Evolutionary conservation across 2,329 filamentous ascomycete species (phyloP).

Genomic region (Penicillium brasilianum): DNA sequence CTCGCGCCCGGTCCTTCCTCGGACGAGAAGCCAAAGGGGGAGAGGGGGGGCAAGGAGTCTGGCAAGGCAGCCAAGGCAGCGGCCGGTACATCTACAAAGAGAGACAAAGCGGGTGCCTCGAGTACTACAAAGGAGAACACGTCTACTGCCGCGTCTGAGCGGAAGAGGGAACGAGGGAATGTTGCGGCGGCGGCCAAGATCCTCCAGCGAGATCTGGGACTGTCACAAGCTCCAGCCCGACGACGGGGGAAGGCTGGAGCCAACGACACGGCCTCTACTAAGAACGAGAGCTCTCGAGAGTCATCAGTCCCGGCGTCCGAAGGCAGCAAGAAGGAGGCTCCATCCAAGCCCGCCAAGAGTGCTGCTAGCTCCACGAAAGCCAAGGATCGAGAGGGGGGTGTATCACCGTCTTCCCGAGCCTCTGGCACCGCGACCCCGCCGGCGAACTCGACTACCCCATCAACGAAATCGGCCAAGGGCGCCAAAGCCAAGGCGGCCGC

Average conservation of each 20-base stretch:
- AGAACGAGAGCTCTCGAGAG: conserved; percentile 29
- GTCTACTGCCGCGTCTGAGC: conserved; percentile 44
- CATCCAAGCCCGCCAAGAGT: conserved; percentile 23
- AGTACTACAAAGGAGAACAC: conserved; percentile 33
- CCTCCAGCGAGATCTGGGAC: conserved; percentile 65
- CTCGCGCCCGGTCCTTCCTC: conserved; percentile 29
- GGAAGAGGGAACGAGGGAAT: conserved; percentile 60
- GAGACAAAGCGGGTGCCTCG: conserved; percentile 41
- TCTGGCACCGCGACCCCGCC: conserved; percentile 25
- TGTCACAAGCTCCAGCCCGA: conserved; percentile 53
- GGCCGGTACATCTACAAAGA: conserved; percentile 36
- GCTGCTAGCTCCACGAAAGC: conserved; percentile 23
- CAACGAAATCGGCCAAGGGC: conserved; percentile 33
- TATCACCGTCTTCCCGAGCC: conserved; percentile 22
- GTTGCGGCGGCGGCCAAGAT: conserved; percentile 61
- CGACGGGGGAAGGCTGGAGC: conserved; percentile 42
- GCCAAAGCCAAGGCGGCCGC: conserved; percentile 36
- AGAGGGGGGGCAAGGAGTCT: conserved; percentile 67
- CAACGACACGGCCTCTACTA: conserved; percentile 32
- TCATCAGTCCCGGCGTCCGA: conserved; percentile 15
- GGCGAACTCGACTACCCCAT: conserved; percentile 18
- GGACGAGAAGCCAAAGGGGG: conserved; percentile 49
- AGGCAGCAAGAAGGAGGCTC: conserved; percentile 31
- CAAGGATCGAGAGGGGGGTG: conserved; percentile 29
- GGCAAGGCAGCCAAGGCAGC: conserved; percentile 58